Evolutionary conservation across 2,329 filamentous ascomycete species (phyloP).

Genomic region (Zymoseptoria crescenta): DNA sequence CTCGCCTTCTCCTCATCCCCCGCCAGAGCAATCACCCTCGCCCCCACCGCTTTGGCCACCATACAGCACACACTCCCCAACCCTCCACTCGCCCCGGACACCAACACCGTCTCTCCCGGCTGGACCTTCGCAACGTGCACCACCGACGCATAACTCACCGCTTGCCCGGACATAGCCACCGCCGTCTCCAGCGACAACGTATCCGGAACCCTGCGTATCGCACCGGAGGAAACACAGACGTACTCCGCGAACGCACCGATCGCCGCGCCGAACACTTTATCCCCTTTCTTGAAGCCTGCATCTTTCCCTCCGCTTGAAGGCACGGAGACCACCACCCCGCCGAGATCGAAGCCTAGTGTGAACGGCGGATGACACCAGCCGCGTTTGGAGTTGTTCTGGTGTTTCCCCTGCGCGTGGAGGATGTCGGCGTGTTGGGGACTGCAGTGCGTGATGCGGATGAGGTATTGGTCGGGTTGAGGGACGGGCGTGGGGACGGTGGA

Average conservation of each 20-base stretch:
- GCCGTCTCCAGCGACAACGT: conserved; percentile 42
- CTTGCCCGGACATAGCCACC: conserved; percentile 48
- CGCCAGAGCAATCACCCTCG: conserved; percentile 47
- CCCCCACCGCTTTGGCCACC: conserved; percentile 47
- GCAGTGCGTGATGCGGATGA: conserved; percentile 47
- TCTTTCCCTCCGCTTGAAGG: conserved; percentile 17
- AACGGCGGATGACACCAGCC: conserved; percentile 51
- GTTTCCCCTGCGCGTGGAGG: conserved; percentile 51
- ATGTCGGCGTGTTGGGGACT: conserved; percentile 55
- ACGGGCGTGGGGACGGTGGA: conserved; percentile 28
- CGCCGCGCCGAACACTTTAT: conserved; percentile 47
- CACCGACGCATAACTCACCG: conserved; percentile 48
- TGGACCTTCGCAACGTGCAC: conserved; percentile 36
- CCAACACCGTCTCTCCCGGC: conserved; percentile 44
- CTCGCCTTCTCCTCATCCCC: conserved; percentile 40
- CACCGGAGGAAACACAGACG: conserved; percentile 36
- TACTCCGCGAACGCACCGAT: conserved; percentile 48
- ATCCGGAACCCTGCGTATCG: conserved; percentile 40
- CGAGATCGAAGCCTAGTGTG: conserved; percentile 53
- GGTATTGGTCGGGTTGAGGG: conserved; percentile 30
- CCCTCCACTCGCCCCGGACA: conserved; percentile 50
- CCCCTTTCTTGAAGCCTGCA: conserved; percentile 36
- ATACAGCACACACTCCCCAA: conserved; percentile 50
- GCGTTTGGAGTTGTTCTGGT: conserved; percentile 45
- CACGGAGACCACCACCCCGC: conserved; percentile 43